phyloP scores from a whole-genome alignment of 192 early-diverging fungal species.

The Kappamyces sp. region DNA sequence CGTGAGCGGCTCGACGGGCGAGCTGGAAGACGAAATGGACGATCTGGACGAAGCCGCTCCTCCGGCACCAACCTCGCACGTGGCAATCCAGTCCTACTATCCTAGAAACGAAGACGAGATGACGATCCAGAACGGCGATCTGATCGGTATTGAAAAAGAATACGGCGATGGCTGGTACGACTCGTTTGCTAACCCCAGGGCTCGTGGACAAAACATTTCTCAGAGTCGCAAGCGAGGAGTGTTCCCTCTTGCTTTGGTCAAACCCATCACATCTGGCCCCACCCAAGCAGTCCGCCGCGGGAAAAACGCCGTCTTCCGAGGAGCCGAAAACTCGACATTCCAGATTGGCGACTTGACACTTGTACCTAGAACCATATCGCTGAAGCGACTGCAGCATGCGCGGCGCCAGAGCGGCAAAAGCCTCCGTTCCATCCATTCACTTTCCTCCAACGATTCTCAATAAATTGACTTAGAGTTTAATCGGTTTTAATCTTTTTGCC shows the following conservation, averaged over 20 bases:
- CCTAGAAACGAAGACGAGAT: slow-evolving; percentile 37
- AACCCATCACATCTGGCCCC: slow-evolving; percentile 41
- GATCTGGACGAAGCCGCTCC: slow-evolving; percentile 40
- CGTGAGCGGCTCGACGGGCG: no score
- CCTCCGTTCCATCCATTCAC: no score
- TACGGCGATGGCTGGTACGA: slow-evolving; percentile 48
- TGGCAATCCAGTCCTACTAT: slow-evolving; percentile 32
- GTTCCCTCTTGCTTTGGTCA: slow-evolving; percentile 44
- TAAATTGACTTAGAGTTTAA: slow-evolving; percentile 13
- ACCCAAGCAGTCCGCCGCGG: slow-evolving; percentile 30
- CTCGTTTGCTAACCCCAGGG: no score
- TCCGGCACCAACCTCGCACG: slow-evolving; percentile 45
- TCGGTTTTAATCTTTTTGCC: slow-evolving; percentile 25
- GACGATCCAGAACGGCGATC: slow-evolving; percentile 41
- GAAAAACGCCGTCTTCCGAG: slow-evolving; percentile 1
- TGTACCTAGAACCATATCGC: no score
- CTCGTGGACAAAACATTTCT: slow-evolving; percentile 46
- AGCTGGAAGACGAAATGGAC: slow-evolving; percentile 33
- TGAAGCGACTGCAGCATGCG: no score
- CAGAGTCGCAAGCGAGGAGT: slow-evolving; percentile 41
- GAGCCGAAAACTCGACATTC: no score
- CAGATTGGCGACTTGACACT: no score
- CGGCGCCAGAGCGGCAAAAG: no score
- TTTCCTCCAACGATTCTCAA: no score
- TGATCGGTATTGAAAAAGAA: slow-evolving; percentile 47